These are phyloP conservation scores for Rhizophora apiculata DNA, from an alignment of 345 rosid species.

Conservation along the genomic window DNA sequence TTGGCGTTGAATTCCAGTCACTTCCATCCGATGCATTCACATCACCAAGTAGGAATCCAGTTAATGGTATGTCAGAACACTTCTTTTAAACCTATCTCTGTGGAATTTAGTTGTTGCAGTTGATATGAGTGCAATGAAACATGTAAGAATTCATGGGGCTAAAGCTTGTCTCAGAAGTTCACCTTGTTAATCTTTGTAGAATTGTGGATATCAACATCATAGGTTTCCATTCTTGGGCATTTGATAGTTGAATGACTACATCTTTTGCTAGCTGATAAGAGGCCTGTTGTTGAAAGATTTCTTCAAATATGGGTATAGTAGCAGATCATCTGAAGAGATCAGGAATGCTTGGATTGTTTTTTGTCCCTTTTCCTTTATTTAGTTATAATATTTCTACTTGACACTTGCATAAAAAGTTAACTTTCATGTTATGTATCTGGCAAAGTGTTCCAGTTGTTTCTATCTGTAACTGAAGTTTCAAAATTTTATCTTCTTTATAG, in stretches of 20 bases:
- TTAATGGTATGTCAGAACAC: constrained; percentile 47
- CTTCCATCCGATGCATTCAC: constrained; percentile 91
- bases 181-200: not conserved
- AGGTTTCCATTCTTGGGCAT: not conserved
- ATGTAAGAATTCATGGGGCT: not conserved
- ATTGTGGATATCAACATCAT: not conserved
- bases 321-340: not conserved
- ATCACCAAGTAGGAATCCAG: constrained; percentile 44
- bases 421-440: not conserved
- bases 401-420: too few relatives aligned
- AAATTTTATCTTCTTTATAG: not conserved
- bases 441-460: constrained; percentile 4
- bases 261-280: not conserved
- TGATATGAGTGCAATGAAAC: not conserved
- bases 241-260: not conserved
- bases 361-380: not conserved
- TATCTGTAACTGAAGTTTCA: not conserved
- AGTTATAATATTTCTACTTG: too few relatives aligned
- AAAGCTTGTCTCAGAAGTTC: constrained; percentile 4
- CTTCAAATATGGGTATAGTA: not conserved
- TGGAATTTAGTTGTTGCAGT: not conserved
- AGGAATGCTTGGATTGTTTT: not conserved
- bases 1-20: constrained; percentile 67
- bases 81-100: constrained; percentile 12
- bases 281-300: not conserved